Percentiles rank a stretch among this genome's conserved stretches.
These are phyloP conservation scores for Aristolochia fimbriata DNA, from an alignment of 164 flowering plant species.

Conservation along the genomic window DNA sequence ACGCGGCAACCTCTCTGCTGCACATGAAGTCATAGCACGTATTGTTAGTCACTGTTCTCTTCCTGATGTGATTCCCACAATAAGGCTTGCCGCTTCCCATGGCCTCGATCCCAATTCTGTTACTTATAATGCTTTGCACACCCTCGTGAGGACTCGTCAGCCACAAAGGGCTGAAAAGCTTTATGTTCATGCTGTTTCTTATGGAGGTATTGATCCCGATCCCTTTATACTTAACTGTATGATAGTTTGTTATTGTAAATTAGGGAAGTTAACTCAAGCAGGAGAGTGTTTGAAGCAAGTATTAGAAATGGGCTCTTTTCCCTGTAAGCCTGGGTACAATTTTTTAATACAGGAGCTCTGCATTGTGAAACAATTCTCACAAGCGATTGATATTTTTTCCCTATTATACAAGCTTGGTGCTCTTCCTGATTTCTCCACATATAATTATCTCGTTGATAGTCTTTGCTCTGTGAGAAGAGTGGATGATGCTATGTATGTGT, in stretches of 20 bases:
- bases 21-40: slow-evolving; percentile 31
- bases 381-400: slow-evolving; percentile 28
- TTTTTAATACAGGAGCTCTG: slow-evolving; percentile 24
- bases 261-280: slow-evolving; percentile 42
- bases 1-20: slow-evolving; percentile 27
- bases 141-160: slow-evolving; percentile 24
- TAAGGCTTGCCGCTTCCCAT: slow-evolving; percentile 22
- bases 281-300: slow-evolving; percentile 22
- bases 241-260: slow-evolving; percentile 35
- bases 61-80: slow-evolving; percentile 17
- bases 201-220: slow-evolving; percentile 25
- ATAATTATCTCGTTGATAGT: slow-evolving; percentile 27
- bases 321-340: slow-evolving; percentile 23
- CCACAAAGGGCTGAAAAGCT: slow-evolving; percentile 25
- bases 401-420: slow-evolving; percentile 13
- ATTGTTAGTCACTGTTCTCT: slow-evolving; percentile 19
- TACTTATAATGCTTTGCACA: slow-evolving; percentile 1
- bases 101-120: slow-evolving; percentile 28
- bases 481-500: slow-evolving; percentile 35
- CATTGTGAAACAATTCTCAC: slow-evolving; percentile 19
- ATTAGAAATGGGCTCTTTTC: slow-evolving; percentile 10
- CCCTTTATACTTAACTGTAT: slow-evolving; percentile 30
- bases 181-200: slow-evolving; percentile 12
- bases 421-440: slow-evolving; percentile 16
- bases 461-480: slow-evolving; percentile 31